These are phyloP conservation scores for Pleoardoris graminearum DNA, from an alignment of 2,329 filamentous ascomycete genomes.

Conservation along the genomic window DNA sequence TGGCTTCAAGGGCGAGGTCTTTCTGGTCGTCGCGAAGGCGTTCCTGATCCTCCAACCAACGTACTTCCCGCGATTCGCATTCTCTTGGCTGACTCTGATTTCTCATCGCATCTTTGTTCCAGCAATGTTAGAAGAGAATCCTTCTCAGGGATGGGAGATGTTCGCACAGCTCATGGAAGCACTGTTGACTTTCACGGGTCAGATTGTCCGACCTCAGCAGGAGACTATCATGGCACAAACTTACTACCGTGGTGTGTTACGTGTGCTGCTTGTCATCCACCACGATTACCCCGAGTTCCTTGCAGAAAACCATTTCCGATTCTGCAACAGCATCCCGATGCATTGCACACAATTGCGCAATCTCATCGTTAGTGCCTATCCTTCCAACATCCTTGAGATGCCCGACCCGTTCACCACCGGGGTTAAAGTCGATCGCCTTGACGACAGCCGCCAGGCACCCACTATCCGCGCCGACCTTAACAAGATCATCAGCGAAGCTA, in stretches of 20 bases:
- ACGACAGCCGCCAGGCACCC: constrained; percentile 72
- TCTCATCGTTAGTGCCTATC: constrained; percentile 80
- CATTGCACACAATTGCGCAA: constrained; percentile 89
- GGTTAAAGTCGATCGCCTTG: constrained; percentile 74
- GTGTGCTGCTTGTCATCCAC: constrained; percentile 81
- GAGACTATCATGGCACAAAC: constrained; percentile 74
- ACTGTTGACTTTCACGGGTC: constrained; percentile 73
- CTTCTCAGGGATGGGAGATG: constrained; percentile 68
- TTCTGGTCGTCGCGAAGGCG: constrained; percentile 70
- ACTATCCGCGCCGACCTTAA: constrained; percentile 66
- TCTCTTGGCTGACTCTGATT: constrained; percentile 80
- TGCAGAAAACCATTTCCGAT: constrained; percentile 79
- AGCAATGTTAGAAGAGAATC: constrained; percentile 68
- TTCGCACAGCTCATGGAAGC: constrained; percentile 75
- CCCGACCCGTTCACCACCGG: constrained; percentile 73
- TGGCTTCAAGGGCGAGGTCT: constrained; percentile 68
- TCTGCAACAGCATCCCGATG: constrained; percentile 79
- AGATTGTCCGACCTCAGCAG: constrained; percentile 75
- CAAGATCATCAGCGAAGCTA: constrained; percentile 53
- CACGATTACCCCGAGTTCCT: constrained; percentile 96
- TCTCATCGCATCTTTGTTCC: constrained; percentile 86
- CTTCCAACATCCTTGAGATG: constrained; percentile 69
- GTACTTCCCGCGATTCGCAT: constrained; percentile 79
- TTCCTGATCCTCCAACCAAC: constrained; percentile 75
- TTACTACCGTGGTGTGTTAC: constrained; percentile 80